Conservation (phyloP, 257 asterid genomes). For the Nicotiana obtusifolia region DNA sequence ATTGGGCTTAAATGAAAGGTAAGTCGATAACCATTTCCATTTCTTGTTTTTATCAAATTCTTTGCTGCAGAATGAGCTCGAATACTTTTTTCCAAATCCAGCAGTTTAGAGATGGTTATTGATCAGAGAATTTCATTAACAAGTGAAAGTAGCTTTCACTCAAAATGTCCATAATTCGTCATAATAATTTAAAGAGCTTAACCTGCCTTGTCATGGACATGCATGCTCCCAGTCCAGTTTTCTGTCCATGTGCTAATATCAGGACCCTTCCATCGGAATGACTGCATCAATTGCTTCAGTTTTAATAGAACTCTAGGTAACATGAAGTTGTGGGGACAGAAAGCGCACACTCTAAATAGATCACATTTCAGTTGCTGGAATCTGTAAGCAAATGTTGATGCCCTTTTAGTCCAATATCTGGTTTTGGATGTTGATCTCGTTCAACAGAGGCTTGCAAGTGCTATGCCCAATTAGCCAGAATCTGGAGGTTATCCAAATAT, state of each 20-base stretch:
- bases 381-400: neutral
- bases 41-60: neutral
- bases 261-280: neutral
- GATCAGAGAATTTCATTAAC: neutral
- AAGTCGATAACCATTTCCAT: neutral
- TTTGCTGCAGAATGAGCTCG: neutral
- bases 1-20: neutral
- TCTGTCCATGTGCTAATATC: neutral
- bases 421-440: constrained; percentile 7
- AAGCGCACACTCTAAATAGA: neutral
- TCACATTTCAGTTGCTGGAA: neutral
- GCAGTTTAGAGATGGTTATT: neutral
- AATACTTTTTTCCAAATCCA: neutral
- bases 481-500: neutral
- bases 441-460: constrained; percentile 4
- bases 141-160: neutral
- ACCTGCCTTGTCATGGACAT: neutral
- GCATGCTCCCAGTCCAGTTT: neutral
- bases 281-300: neutral
- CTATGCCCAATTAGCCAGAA: neutral
- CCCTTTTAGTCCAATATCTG: neutral
- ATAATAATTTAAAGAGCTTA: neutral
- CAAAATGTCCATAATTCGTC: neutral
- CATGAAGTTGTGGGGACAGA: neutral
- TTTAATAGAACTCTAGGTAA: neutral